phyloP scores from a whole-genome alignment of 2,329 filamentous ascomycete species.

The Sarocladium strictum region DNA sequence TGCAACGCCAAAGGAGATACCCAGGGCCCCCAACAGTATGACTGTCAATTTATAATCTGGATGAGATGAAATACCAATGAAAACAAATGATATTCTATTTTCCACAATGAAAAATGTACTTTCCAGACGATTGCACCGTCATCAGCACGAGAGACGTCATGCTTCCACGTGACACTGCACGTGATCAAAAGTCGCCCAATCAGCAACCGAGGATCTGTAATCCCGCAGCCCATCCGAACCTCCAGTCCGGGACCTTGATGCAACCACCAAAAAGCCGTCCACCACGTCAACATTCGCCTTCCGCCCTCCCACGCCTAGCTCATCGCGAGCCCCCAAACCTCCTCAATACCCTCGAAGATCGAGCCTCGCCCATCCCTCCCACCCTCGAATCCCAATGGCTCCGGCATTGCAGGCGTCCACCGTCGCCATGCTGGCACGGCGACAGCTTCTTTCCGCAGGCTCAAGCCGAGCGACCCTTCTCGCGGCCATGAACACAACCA shows the following conservation, averaged over 20 bases:
- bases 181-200: slow-evolving; percentile 11
- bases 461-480: slow-evolving; percentile 3
- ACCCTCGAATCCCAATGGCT: slow-evolving; percentile 6
- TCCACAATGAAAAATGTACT: no score
- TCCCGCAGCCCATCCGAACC: slow-evolving; percentile 13
- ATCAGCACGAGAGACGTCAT: no score
- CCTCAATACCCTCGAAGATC: neutral
- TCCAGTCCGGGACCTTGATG: neutral
- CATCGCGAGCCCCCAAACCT: neutral
- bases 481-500: neutral
- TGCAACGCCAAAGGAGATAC: neutral
- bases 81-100: neutral
- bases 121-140: no score
- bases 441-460: slow-evolving; percentile 5
- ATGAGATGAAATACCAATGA: no score
- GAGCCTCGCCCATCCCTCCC: neutral
- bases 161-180: slow-evolving; percentile 12
- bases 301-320: neutral
- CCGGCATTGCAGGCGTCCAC: slow-evolving; percentile 6
- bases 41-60: neutral
- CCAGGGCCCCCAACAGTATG: neutral
- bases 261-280: slow-evolving; percentile 11
- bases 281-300: slow-evolving; percentile 11
- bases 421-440: slow-evolving; percentile 9
- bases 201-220: slow-evolving; percentile 13